Percentiles rank a stretch among this genome's conserved stretches.
Conservation (phyloP, 495 filamentous ascomycete genomes). For the Letharia lupina region DNA sequence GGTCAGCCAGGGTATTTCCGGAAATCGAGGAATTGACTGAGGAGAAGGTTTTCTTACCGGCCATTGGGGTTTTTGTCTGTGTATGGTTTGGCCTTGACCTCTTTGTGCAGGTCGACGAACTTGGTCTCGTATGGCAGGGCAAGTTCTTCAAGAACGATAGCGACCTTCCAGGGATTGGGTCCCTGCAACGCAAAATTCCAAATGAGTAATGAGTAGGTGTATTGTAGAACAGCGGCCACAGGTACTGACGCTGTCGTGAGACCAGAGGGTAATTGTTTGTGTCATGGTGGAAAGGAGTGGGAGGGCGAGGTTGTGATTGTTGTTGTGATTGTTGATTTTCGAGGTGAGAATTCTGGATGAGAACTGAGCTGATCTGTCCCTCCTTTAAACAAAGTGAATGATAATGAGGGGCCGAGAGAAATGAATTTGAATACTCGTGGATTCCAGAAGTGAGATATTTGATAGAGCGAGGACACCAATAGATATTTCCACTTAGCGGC, state of each 20-base stretch:
- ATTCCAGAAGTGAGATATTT: no score
- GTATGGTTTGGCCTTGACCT: constrained; percentile 46
- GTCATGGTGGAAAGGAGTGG: constrained; percentile 28
- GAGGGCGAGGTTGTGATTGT: background rate
- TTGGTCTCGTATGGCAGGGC: constrained; percentile 45
- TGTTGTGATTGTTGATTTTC: background rate
- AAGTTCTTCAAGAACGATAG: constrained; percentile 56
- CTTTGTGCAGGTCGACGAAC: constrained; percentile 4
- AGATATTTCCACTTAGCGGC: no score
- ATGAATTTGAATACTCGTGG: no score
- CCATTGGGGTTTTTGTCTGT: constrained; percentile 63
- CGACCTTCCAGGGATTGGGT: constrained; percentile 60
- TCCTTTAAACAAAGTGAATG: no score
- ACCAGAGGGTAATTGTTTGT: constrained; percentile 40
- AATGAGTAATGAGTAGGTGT: background rate
- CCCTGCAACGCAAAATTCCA: constrained; percentile 22
- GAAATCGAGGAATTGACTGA: background rate
- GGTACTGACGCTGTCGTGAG: constrained; percentile 19
- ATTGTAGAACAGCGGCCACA: background rate
- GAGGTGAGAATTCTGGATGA: no score
- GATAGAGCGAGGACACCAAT: no score
- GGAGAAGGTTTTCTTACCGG: constrained; percentile 38
- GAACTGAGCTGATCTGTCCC: no score
- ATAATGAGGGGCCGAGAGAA: no score
- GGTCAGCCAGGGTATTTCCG: constrained; percentile 17